These are phyloP conservation scores for Colletotrichum spinosum DNA, from an alignment of 2,329 filamentous ascomycete species.

Conservation along the genomic window DNA sequence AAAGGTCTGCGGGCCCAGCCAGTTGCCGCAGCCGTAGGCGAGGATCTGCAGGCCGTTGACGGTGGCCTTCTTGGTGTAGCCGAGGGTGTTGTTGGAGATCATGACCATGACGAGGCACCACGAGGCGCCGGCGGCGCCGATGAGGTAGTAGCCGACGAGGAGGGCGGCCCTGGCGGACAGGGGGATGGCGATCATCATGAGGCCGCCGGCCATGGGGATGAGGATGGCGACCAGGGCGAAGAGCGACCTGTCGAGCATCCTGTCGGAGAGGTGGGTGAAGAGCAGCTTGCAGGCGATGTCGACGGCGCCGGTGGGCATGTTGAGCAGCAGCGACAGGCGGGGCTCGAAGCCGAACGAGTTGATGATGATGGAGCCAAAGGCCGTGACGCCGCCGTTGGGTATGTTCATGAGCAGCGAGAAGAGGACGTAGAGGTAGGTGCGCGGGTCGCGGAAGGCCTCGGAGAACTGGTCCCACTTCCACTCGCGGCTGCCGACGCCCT, in stretches of 20 bases:
- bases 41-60: slow-evolving; percentile 42
- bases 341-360: slow-evolving; percentile 38
- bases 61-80: slow-evolving; percentile 46
- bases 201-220: slow-evolving; percentile 42
- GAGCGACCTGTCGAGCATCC: slow-evolving; percentile 40
- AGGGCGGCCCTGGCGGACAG: slow-evolving; percentile 39
- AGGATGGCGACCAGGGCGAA: slow-evolving; percentile 44
- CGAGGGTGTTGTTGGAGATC: slow-evolving; percentile 44
- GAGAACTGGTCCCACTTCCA: slow-evolving; percentile 58
- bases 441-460: slow-evolving; percentile 61
- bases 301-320: slow-evolving; percentile 39
- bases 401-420: slow-evolving; percentile 51
- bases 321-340: slow-evolving; percentile 29
- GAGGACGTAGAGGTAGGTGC: slow-evolving; percentile 64
- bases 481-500: slow-evolving; percentile 62
- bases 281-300: slow-evolving; percentile 40
- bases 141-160: slow-evolving; percentile 42
- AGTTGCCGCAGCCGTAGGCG: slow-evolving; percentile 39
- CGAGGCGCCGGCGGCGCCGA: slow-evolving; percentile 41
- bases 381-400: slow-evolving; percentile 40
- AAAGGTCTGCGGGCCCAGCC: slow-evolving; percentile 44
- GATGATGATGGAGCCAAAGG: slow-evolving; percentile 38
- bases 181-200: slow-evolving; percentile 44
- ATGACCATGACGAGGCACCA: slow-evolving; percentile 44
- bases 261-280: slow-evolving; percentile 44